phyloP scores from a whole-genome alignment of 257 asterid genomes.

The Anisodus acutangulus region DNA sequence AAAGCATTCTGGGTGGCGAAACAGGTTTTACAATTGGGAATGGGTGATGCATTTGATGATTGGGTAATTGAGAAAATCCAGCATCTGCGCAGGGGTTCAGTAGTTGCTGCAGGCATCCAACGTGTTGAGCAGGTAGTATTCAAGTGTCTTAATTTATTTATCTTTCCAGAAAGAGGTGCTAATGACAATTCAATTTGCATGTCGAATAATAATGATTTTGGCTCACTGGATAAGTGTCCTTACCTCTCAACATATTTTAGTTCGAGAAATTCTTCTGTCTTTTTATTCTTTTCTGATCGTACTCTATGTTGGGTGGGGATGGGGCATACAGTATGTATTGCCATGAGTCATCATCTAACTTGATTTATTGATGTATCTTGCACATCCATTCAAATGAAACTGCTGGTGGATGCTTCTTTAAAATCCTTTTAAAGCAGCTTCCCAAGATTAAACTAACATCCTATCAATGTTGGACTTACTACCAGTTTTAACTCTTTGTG shows the following conservation, averaged over 20 bases:
- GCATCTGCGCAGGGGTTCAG: constrained; percentile 78
- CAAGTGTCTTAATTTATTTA: not conserved
- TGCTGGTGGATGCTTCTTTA: constrained; percentile 6
- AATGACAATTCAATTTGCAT: constrained; percentile 6
- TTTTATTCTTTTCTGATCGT: not conserved
- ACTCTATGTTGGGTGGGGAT: not conserved
- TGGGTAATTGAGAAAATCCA: constrained; percentile 64
- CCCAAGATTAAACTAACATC: not conserved
- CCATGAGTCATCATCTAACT: not conserved
- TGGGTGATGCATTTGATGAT: constrained; percentile 99
- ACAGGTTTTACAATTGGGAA: constrained; percentile 93
- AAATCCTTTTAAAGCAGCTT: constrained; percentile 18
- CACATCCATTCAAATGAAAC: constrained; percentile 20
- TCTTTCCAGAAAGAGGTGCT: not conserved
- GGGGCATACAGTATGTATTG: not conserved
- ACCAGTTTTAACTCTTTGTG: constrained; percentile 28
- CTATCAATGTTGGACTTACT: constrained; percentile 25
- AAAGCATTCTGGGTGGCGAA: constrained; percentile 97
- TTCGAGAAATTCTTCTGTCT: not conserved
- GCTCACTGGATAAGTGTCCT: not conserved
- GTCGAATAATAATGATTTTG: not conserved
- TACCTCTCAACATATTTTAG: not conserved
- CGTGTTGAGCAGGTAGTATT: constrained; percentile 77
- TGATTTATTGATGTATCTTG: not conserved
- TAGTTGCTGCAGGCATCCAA: constrained; percentile 84